Base-by-base conservation (phyloP, 345 rosid genomes). In the Populus deltoides region DNA sequence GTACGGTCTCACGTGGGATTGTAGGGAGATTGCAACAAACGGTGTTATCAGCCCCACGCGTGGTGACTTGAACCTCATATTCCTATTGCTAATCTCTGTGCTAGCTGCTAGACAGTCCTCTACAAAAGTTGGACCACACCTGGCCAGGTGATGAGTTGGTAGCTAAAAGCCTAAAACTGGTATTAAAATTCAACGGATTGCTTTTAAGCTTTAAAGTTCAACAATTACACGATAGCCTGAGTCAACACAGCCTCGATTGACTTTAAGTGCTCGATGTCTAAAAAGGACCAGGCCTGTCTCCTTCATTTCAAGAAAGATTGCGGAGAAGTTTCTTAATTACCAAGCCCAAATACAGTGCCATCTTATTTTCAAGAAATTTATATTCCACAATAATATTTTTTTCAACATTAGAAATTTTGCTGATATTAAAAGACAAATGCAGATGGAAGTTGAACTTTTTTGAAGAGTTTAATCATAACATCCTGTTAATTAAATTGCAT, bases 1-100 rank as follows among this genome's bases (percentile, higher is more conserved):
- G 66, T 78, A 53, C 84, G 81, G 71, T 55, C 72, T 80, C 88
- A 82, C 83, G 67, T 85, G 90, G 83, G 24, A 31, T 36, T 80
- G 86, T 81, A 78, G 35, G 70, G 41, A 75, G 76, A 75, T 66
- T 75, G 65, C 79, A 70, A 73, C 84, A 75, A 76, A 76, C 24
- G 25, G 22, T 68, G 67, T 33, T 72, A 80, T 29, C 51, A 20
- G 8, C 70, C 81, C 62, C 82, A 68, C 76, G 68, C 70, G 82
- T 72, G 70, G 45, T 71, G 69, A 59, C 59, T 33, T 73, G 9
- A 36, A 8, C 68, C 36, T 29, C 79, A 29, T 49, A 39, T 33
- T 79, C 66, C 71, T 66, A 49, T 36, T 12, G 39, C 27, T 7
- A 8, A 24, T 25, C 55, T 70, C 10, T 6, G 27, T 16, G 73